Percentiles rank a stretch among this genome's conserved stretches.
Conservation (phyloP, 495 filamentous ascomycete species). For the Chaetomium tenue region DNA sequence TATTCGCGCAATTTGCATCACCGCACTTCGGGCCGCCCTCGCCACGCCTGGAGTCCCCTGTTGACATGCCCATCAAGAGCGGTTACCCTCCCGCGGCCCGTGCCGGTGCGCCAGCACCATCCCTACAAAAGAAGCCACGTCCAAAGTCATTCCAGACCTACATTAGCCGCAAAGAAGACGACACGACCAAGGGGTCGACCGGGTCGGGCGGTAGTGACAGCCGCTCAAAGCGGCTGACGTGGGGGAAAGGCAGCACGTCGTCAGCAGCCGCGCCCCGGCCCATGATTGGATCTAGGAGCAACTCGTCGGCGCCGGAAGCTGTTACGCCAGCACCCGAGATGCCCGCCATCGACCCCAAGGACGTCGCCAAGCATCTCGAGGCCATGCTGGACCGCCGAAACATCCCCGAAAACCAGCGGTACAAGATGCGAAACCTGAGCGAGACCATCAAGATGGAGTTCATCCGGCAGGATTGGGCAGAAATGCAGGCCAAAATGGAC, state of each 20-base stretch:
- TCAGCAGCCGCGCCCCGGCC: conserved; percentile 19
- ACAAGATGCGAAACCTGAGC: conserved; percentile 88
- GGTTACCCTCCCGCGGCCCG: conserved; percentile 15
- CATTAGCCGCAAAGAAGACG: conserved; percentile 19
- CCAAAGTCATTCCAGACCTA: conserved; percentile 37
- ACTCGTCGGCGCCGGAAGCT: conserved; percentile 34
- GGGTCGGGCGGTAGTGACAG: conserved; percentile 15
- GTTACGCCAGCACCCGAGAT: conserved; percentile 1
- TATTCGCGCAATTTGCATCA: conserved; percentile 70
- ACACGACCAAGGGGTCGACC: conserved; percentile 8
- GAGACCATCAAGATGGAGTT: conserved; percentile 92
- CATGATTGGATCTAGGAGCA: conserved; percentile 25
- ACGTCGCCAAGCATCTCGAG: conserved; percentile 58
- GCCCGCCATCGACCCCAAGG: conserved; percentile 44
- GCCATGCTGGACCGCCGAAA: conserved; percentile 78
- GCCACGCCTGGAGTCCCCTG: neutral
- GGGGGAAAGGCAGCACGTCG: conserved; percentile 25
- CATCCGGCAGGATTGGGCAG: conserved; percentile 79
- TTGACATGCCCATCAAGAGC: conserved; percentile 20
- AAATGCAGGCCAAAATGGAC: conserved; percentile 50
- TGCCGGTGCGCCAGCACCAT: conserved; percentile 8
- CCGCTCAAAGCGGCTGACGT: conserved; percentile 29
- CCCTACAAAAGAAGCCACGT: conserved; percentile 23
- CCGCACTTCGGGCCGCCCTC: conserved; percentile 24
- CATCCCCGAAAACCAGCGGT: conserved; percentile 87